Percentiles rank a stretch among this genome's conserved stretches.
These are phyloP conservation scores for Nothomitra cinnamomea DNA, from an alignment of 2,329 filamentous ascomycete species.

Conservation along the genomic window DNA sequence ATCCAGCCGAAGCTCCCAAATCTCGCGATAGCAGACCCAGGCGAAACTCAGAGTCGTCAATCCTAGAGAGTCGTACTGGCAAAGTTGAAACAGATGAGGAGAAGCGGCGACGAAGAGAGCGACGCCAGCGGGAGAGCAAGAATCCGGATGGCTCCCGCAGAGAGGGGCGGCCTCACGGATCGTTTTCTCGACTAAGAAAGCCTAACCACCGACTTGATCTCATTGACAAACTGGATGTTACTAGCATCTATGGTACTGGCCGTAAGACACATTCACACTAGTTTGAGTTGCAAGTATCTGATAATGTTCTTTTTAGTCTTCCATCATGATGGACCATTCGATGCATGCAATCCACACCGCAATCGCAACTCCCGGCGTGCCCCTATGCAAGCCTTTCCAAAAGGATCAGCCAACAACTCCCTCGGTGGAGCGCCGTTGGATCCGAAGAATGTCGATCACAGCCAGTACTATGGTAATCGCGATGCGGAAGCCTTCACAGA, in stretches of 20 bases:
- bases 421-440: slow-evolving; percentile 76
- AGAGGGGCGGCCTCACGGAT: slow-evolving; percentile 15
- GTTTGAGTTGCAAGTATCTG: slow-evolving; percentile 3
- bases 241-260: slow-evolving; percentile 85
- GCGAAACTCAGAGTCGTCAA: slow-evolving; percentile 66
- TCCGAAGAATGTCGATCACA: slow-evolving; percentile 66
- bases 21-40: slow-evolving; percentile 37
- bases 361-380: slow-evolving; percentile 72
- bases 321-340: slow-evolving; percentile 94
- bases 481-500: slow-evolving; percentile 78
- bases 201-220: slow-evolving; percentile 48
- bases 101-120: slow-evolving; percentile 36
- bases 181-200: slow-evolving; percentile 15
- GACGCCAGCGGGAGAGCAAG: slow-evolving; percentile 35
- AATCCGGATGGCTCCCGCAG: slow-evolving; percentile 32
- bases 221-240: slow-evolving; percentile 93
- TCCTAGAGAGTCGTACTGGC: slow-evolving; percentile 36
- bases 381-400: slow-evolving; percentile 92
- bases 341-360: slow-evolving; percentile 86
- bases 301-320: slow-evolving; percentile 44
- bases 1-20: slow-evolving; percentile 23
- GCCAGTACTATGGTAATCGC: slow-evolving; percentile 65
- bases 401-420: slow-evolving; percentile 81
- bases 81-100: slow-evolving; percentile 41
- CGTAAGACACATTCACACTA: slow-evolving; percentile 38